phyloP scores from a whole-genome alignment of 345 rosid species.

The Nephelium lappaceum region DNA sequence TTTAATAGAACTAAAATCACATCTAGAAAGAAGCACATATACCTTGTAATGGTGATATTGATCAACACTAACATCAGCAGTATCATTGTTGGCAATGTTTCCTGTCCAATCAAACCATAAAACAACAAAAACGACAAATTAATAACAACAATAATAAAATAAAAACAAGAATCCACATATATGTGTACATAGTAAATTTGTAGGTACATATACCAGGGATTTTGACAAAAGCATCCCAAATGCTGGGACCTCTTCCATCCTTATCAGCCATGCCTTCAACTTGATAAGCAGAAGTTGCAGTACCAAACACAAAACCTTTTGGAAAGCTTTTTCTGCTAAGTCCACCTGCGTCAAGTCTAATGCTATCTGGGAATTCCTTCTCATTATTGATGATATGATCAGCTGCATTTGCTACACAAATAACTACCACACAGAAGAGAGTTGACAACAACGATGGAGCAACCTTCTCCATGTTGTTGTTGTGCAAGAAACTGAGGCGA shows the following conservation, averaged over 20 bases:
- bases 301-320: conserved; percentile 49
- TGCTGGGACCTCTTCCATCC: conserved; percentile 66
- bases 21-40: background rate
- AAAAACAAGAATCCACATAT: background rate
- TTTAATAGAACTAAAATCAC: too few relatives aligned
- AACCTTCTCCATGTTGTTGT: too few relatives aligned
- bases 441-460: too few relatives aligned
- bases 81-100: conserved; percentile 38
- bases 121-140: too few relatives aligned
- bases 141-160: too few relatives aligned
- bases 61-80: conserved; percentile 56
- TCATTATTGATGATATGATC: background rate
- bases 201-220: conserved; percentile 37
- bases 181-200: background rate
- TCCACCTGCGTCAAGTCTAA: conserved; percentile 43
- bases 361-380: background rate
- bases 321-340: conserved; percentile 47
- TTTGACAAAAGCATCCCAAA: conserved; percentile 59
- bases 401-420: background rate
- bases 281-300: conserved; percentile 59
- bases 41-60: conserved; percentile 58
- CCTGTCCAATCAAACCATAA: conserved; percentile 29
- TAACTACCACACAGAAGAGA: background rate
- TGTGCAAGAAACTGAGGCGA: too few relatives aligned
- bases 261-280: conserved; percentile 67